phyloP scores from a whole-genome alignment of 2,329 filamentous ascomycete genomes.

The Aspergillus sp. region DNA sequence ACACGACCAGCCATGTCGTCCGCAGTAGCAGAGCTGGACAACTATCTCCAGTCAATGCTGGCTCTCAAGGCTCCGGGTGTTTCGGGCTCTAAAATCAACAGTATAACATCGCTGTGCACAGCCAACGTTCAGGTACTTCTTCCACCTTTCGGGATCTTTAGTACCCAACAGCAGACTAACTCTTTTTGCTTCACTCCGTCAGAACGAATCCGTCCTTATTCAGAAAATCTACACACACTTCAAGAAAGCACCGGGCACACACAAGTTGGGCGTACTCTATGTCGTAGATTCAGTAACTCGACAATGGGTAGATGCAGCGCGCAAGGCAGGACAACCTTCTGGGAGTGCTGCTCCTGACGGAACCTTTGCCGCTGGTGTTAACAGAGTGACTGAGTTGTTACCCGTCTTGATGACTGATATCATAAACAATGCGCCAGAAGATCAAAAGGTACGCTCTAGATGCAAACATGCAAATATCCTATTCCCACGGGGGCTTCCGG shows the following conservation, averaged over 20 bases:
- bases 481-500: conserved; percentile 31
- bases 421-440: conserved; percentile 78
- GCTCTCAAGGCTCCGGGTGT: conserved; percentile 89
- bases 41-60: conserved; percentile 87
- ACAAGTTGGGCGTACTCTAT: conserved; percentile 99
- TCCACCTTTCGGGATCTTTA: background rate
- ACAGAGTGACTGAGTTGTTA: conserved; percentile 94
- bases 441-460: conserved; percentile 87
- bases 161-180: conserved; percentile 24
- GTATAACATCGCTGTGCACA: conserved; percentile 83
- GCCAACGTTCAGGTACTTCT: conserved; percentile 78
- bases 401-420: conserved; percentile 95
- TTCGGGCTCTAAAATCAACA: conserved; percentile 85
- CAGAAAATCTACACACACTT: conserved; percentile 97
- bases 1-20: conserved; percentile 62
- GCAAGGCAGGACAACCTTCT: conserved; percentile 77
- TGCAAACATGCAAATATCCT: conserved; percentile 23
- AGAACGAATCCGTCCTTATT: conserved; percentile 93
- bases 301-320: conserved; percentile 96
- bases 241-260: conserved; percentile 88
- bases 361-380: conserved; percentile 90
- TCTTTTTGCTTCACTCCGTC: conserved; percentile 17
- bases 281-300: conserved; percentile 99
- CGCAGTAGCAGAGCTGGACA: conserved; percentile 86
- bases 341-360: conserved; percentile 81